Evolutionary conservation across 2,329 filamentous ascomycete genomes (phyloP).

Genomic region (Venturia aucupariae): DNA sequence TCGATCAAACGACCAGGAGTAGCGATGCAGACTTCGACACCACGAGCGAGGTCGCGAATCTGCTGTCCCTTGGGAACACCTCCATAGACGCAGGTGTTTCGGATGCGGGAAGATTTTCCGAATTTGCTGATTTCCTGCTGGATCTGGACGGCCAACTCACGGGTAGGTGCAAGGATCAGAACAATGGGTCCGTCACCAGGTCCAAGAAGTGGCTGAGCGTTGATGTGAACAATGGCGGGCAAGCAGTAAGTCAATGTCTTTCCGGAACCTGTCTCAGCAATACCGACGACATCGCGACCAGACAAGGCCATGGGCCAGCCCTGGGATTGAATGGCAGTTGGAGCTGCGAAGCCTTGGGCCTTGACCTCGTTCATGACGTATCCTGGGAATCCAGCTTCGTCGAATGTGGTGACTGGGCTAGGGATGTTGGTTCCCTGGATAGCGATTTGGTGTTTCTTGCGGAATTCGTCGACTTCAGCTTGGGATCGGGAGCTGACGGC

Average conservation of each 20-base stretch:
- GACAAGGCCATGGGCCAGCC: slow-evolving; percentile 99
- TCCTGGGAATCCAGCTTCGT: slow-evolving; percentile 91
- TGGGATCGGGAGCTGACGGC: slow-evolving; percentile 64
- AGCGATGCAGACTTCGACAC: slow-evolving; percentile 97
- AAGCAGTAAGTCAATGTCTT: slow-evolving; percentile 99
- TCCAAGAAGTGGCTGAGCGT: slow-evolving; percentile 91
- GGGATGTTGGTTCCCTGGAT: slow-evolving; percentile 73
- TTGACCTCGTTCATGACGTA: slow-evolving; percentile 99
- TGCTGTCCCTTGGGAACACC: slow-evolving; percentile 97
- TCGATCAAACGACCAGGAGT: slow-evolving; percentile 97
- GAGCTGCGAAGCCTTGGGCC: slow-evolving; percentile 87
- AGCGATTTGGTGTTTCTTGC: slow-evolving; percentile 74
- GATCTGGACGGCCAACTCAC: slow-evolving; percentile 97
- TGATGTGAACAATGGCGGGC: slow-evolving; percentile 98
- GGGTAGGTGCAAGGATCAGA: slow-evolving; percentile 87
- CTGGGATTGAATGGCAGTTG: slow-evolving; percentile 94
- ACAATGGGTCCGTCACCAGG: slow-evolving; percentile 96
- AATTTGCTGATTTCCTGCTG: slow-evolving; percentile 99
- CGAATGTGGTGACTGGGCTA: slow-evolving; percentile 92
- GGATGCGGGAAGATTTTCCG: slow-evolving; percentile 92
- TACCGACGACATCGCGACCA: slow-evolving; percentile 95
- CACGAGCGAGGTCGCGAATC: slow-evolving; percentile 86
- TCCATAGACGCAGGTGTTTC: slow-evolving; percentile 98
- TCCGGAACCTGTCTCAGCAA: slow-evolving; percentile 97
- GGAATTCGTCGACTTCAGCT: slow-evolving; percentile 80